A percentile compares a stretch with the other conserved stretches of the same genome.
phyloP scores from a whole-genome alignment of 768 basidiomycete species.

The Podaxis sp. region DNA sequence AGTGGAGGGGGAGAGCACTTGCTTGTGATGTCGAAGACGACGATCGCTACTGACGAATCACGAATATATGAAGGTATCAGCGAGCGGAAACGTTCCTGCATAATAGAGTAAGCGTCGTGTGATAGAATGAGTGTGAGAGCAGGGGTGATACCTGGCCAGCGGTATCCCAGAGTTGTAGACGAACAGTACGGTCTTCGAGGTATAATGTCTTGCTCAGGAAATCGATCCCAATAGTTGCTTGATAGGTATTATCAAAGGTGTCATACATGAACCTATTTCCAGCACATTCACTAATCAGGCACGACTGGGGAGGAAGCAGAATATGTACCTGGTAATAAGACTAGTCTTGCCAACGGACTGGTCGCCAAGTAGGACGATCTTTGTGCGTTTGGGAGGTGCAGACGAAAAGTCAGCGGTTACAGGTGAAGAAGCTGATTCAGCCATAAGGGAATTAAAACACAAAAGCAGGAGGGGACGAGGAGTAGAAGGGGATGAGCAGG shows the following conservation, averaged over 20 bases:
- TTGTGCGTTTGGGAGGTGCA: constrained; percentile 88
- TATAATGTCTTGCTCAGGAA: constrained; percentile 99
- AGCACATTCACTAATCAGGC: background rate
- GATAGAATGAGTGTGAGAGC: background rate
- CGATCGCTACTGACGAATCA: constrained; percentile 97
- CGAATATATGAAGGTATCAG: constrained; percentile 98
- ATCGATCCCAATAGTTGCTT: constrained; percentile 97
- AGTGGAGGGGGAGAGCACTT: constrained; percentile 25
- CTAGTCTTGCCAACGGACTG: constrained; percentile 99
- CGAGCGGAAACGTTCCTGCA: constrained; percentile 92
- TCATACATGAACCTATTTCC: constrained; percentile 90
- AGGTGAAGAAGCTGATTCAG: constrained; percentile 56
- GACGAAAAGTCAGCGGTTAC: constrained; percentile 82
- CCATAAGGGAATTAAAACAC: constrained; percentile 17
- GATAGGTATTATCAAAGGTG: constrained; percentile 99
- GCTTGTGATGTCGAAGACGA: constrained; percentile 99
- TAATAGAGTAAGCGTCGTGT: background rate
- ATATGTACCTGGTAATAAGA: constrained; percentile 84
- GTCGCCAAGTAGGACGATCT: constrained; percentile 94
- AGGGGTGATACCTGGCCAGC: constrained; percentile 72
- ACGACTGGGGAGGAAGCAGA: background rate
- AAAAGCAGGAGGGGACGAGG: background rate
- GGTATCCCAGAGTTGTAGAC: constrained; percentile 98
- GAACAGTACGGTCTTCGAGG: constrained; percentile 95
- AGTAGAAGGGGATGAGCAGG: background rate